Conservation (phyloP, 1,284 basidiomycete genomes). For the Malassezia equina region DNA sequence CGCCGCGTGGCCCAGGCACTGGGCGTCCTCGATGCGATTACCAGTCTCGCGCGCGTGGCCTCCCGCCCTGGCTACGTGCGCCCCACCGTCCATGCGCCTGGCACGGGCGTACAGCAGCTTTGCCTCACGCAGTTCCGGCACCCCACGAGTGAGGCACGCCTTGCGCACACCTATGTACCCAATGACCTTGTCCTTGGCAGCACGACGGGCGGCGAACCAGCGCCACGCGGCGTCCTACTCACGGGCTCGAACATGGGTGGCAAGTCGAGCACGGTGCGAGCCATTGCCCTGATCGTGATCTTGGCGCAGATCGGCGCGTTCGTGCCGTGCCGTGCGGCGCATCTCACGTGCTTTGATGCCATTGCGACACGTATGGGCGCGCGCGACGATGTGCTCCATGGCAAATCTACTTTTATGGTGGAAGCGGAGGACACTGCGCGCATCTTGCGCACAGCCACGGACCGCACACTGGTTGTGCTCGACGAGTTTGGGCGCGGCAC, state of each 20-base stretch:
- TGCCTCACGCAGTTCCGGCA: conserved; percentile 31
- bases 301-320: conserved; percentile 55
- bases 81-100: conserved; percentile 14
- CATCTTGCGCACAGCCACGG: conserved; percentile 55
- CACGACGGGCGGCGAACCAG: background rate
- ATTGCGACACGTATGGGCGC: conserved; percentile 77
- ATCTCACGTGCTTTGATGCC: conserved; percentile 67
- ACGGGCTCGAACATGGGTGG: conserved; percentile 51
- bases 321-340: conserved; percentile 61
- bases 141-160: conserved; percentile 34
- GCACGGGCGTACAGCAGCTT: conserved; percentile 9
- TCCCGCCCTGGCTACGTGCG: conserved; percentile 23
- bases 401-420: conserved; percentile 87
- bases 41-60: conserved; percentile 26
- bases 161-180: conserved; percentile 26
- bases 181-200: conserved; percentile 30
- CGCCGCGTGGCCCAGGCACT: conserved; percentile 26
- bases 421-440: conserved; percentile 89
- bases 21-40: conserved; percentile 31
- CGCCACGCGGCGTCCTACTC: conserved; percentile 25
- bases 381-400: conserved; percentile 70
- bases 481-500: conserved; percentile 36
- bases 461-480: conserved; percentile 46
- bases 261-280: conserved; percentile 57
- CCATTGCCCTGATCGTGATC: conserved; percentile 38